A percentile compares a stretch with the other conserved stretches of the same genome.
These are phyloP conservation scores for Mycena vulgaris DNA, from an alignment of 768 basidiomycete species.

Conservation along the genomic window DNA sequence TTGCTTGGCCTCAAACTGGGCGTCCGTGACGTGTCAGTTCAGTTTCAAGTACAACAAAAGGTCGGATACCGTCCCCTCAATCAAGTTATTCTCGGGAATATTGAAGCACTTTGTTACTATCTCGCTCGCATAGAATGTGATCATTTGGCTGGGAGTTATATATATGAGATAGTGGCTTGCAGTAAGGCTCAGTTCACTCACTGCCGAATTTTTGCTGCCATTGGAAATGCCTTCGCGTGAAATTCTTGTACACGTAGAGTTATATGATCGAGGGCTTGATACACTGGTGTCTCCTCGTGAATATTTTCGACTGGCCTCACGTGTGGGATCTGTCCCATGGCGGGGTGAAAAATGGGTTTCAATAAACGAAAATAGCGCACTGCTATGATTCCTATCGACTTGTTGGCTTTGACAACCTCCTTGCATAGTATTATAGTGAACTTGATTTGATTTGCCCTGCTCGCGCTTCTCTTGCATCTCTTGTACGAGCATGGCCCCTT, in stretches of 20 bases:
- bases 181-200: neutral
- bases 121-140: slow-evolving; percentile 17
- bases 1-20: no score
- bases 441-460: slow-evolving; percentile 24
- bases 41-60: neutral
- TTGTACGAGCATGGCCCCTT: neutral
- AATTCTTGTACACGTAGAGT: neutral
- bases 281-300: neutral
- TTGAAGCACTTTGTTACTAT: neutral
- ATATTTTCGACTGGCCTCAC: slow-evolving; percentile 5
- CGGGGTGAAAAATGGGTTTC: no score
- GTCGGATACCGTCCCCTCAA: slow-evolving; percentile 9
- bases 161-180: neutral
- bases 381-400: neutral
- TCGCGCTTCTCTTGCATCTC: slow-evolving; percentile 14
- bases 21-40: no score
- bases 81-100: neutral
- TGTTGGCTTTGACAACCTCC: neutral
- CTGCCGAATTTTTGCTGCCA: slow-evolving; percentile 3
- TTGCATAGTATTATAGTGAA: neutral
- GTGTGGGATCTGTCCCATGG: neutral
- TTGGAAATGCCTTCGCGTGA: neutral
- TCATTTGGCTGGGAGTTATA: neutral
- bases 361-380: neutral
- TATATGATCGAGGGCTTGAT: neutral